These are phyloP conservation scores for Acer yangbiense DNA, from an alignment of 345 rosid genomes.

Conservation along the genomic window DNA sequence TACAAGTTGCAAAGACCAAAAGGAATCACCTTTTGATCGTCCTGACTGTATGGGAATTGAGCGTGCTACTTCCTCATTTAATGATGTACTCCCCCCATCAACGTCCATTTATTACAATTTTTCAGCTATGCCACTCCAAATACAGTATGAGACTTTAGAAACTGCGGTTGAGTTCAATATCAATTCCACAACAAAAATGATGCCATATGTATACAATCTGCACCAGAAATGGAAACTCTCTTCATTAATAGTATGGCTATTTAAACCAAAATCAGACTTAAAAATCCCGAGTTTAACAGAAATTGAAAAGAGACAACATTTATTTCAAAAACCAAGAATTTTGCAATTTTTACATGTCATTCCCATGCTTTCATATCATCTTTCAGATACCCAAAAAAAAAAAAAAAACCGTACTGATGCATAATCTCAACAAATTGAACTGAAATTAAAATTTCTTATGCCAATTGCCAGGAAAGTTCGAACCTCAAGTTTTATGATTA, in stretches of 20 bases:
- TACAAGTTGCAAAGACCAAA: constrained; percentile 6
- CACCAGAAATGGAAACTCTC: not conserved
- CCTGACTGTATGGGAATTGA: constrained; percentile 36
- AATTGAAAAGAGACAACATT: not conserved
- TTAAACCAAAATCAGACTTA: not conserved
- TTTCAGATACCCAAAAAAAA: no score
- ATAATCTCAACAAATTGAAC: not conserved
- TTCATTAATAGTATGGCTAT: not conserved
- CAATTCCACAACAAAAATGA: not conserved
- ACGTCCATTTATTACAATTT: constrained; percentile 38
- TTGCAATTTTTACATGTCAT: no score
- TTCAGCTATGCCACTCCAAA: constrained; percentile 5
- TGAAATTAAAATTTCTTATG: not conserved
- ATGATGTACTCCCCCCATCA: constrained; percentile 34
- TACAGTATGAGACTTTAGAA: constrained; percentile 17
- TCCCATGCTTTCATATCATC: no score
- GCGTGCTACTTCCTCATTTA: constrained; percentile 28
- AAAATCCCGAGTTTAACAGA: not conserved
- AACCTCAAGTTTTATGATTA: not conserved
- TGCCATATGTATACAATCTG: not conserved
- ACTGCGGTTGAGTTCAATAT: constrained; percentile 8
- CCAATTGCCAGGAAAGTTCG: not conserved
- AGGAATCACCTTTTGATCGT: constrained; percentile 39
- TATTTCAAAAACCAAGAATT: not conserved
- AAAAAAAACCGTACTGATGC: not conserved